Conservation (phyloP, 345 rosid species). For the Camelina laxa region DNA sequence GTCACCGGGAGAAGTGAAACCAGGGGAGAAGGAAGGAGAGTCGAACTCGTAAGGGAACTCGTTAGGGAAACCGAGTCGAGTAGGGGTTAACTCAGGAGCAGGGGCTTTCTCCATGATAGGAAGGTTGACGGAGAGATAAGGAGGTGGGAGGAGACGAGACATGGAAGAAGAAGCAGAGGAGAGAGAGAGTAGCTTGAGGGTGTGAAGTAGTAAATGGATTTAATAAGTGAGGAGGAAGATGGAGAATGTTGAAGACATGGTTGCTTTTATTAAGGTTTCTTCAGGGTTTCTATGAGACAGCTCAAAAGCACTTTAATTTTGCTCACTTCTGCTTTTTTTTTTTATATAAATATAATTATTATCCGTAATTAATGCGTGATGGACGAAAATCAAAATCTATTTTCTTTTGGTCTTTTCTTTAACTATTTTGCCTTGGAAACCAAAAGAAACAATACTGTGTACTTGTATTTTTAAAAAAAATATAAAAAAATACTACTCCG, state of each 20-base stretch:
- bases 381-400: constrained; percentile 36
- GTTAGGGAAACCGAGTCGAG: constrained; percentile 50
- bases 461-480: not conserved
- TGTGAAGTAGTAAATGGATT: too few relatives aligned
- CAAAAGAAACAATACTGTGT: not conserved
- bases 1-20: constrained; percentile 59
- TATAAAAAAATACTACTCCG: not conserved
- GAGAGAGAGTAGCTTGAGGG: not conserved
- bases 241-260: constrained; percentile 45
- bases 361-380: constrained; percentile 48
- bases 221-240: constrained; percentile 35
- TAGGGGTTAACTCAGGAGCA: constrained; percentile 29
- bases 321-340: constrained; percentile 14
- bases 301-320: constrained; percentile 45
- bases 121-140: constrained; percentile 2
- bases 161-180: not conserved
- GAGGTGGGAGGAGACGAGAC: constrained; percentile 19
- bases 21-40: constrained; percentile 46
- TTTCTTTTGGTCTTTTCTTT: constrained; percentile 28
- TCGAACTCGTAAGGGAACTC: constrained; percentile 78
- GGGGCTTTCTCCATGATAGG: constrained; percentile 20
- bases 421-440: constrained; percentile 18
- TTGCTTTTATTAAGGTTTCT: constrained; percentile 51
- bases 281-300: constrained; percentile 48
- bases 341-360: not conserved